Base-by-base conservation (phyloP, 1,284 basidiomycete genomes). In the Ustilago xerochloae region DNA sequence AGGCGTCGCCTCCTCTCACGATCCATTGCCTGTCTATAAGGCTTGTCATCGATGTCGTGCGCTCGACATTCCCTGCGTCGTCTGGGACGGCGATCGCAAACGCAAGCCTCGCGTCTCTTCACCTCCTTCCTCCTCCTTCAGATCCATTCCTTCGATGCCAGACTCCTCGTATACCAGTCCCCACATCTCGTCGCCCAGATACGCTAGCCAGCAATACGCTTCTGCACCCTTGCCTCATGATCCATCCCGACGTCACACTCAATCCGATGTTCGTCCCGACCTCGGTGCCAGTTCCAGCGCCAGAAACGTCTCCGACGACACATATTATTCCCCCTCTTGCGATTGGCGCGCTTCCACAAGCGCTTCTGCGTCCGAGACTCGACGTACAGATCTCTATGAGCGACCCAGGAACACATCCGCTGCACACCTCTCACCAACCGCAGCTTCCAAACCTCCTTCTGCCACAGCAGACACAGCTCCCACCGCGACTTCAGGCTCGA, bases 51-150 rank as follows among this genome's bases (percentile, higher is more conserved):
- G 71, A 39, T 77, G 75, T 52, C 47, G 33, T 13, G 54, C 58
- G n/a, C 57, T 70, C 46, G 60, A 53, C n/a, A 35, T 64, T 10
- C 66, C 64, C 16, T 77, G 75, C 50, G 52, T 77, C 41, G 74
- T 77, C 18, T 75, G 67, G 38, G 38, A 39, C 15, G 38, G 38
- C 38, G 38, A 39, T 20, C 38, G 38, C 38, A 39, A 39, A 39
- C 38, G 64, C 53, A 67, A 62, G 29, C 65, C 65, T 29, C 59
- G 59, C 30, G n/a, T 39, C 15, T 4, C 38, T 20, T 26, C 53
- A 32, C 16, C 55, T n/a, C 30, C 45, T 13, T 8, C 35, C 20
- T 6, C 55, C 22, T 12, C 50, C 4, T 29, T n/a, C n/a, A n/a
- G n/a, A n/a, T n/a, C 55, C 12, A 54, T 10, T 29, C 35, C 35